Percentiles rank a stretch among this genome's conserved stretches.
phyloP scores from a whole-genome alignment of 1,139 yeast genomes.

The Diutina neorugosa region DNA sequence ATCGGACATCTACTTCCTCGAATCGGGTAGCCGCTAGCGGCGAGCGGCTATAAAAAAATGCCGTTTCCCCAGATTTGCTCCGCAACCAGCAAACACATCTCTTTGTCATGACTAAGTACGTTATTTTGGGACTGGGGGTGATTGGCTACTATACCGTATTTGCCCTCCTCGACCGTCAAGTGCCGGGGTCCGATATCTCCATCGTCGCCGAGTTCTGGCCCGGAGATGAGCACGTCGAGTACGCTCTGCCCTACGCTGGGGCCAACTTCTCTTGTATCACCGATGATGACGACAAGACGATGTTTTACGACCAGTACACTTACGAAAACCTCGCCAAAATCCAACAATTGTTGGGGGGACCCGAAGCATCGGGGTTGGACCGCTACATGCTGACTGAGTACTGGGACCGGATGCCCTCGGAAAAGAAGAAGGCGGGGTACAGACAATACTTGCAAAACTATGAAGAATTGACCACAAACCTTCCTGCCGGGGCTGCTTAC shows the following conservation, averaged over 20 bases:
- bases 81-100: slow-evolving; percentile 3
- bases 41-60: not conserved
- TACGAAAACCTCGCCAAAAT: slow-evolving; percentile 34
- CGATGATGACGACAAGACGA: slow-evolving; percentile 39
- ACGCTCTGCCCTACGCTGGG: slow-evolving; percentile 78
- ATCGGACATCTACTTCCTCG: slow-evolving; percentile 3
- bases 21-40: not conserved
- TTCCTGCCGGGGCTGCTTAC: slow-evolving; percentile 8
- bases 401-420: slow-evolving; percentile 37
- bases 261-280: slow-evolving; percentile 60
- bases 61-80: not conserved
- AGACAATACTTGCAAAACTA: slow-evolving; percentile 34
- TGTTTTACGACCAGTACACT: slow-evolving; percentile 43
- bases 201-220: slow-evolving; percentile 56
- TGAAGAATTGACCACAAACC: slow-evolving; percentile 5
- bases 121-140: slow-evolving; percentile 44
- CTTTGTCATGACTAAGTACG: slow-evolving; percentile 16
- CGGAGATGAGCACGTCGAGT: slow-evolving; percentile 59
- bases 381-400: slow-evolving; percentile 40
- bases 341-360: slow-evolving; percentile 38
- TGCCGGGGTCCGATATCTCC: slow-evolving; percentile 34
- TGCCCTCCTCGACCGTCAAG: slow-evolving; percentile 33
- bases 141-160: slow-evolving; percentile 59
- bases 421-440: slow-evolving; percentile 31
- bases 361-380: slow-evolving; percentile 38